Evolutionary conservation across 2,329 filamentous ascomycete genomes (phyloP), one percentile per base, ranked within the genome.

Genomic region (Calonectria naviculata): DNA sequence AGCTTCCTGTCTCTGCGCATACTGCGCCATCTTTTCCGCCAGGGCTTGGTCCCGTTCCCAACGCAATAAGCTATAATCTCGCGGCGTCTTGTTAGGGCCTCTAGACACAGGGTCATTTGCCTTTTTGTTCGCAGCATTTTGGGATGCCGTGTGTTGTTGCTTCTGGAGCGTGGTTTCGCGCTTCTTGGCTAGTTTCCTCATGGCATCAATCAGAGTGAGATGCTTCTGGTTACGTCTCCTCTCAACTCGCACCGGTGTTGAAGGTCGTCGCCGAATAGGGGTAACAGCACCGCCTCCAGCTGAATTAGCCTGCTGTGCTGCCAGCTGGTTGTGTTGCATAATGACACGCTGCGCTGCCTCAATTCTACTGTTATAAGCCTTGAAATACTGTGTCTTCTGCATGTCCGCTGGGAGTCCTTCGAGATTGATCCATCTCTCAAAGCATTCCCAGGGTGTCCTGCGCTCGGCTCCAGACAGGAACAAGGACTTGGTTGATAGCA

Each of bases 391-490:
- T 0, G 95, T 98, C 84, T 98, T 98, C 21, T 93, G 92, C 93
- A 98, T 97, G 75, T 99, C 97, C 13, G 93, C 91, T 5, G 97
- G 96, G 42, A 98, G 87, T 1, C 95, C 95, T 84, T 98, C 97
- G 15, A 98, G 86, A 76, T 94, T 92, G 66, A 98, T 93, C 96
- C 96, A 99, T 49, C 97, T 91, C 83, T 99, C 97, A 78, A 99
- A 99, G 81, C 97, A 99, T 84, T 99, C 97, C 97, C 97, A 99
- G 0, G 96, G 95, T 3, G 96, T 98, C 58, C 97, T 91, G 72
- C 97, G 90, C 81, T 98, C 96, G 13, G 95, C 92, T 2, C 94
- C 95, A 24, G 95, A 96, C n/a, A 91, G 89, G 79, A 95, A 97
- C 17, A 92, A 81, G 0, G 95, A 97, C 64, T 91, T 91, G 19